Percentiles rank a stretch among this genome's conserved stretches.
Conservation (phyloP, 2,329 filamentous ascomycete species). For the Bipolaris victoriae region DNA sequence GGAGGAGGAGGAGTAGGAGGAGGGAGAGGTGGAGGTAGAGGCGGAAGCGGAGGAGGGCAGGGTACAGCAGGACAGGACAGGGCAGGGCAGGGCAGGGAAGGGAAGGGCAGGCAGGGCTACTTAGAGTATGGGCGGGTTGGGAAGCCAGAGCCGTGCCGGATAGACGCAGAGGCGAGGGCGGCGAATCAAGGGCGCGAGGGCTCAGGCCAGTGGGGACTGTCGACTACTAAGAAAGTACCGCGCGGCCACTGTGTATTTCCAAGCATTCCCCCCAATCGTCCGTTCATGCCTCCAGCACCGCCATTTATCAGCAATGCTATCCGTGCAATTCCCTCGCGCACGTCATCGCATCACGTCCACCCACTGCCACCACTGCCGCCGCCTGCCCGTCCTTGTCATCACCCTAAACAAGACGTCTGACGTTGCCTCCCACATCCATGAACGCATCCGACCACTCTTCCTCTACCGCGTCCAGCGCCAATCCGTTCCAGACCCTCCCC, state of each 20-base stretch:
- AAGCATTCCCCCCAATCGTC: not conserved
- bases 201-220: conserved; percentile 22
- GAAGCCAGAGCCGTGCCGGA: conserved; percentile 27
- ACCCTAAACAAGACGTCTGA: not conserved
- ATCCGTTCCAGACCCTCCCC: conserved; percentile 9
- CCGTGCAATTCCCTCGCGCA: conserved; percentile 11
- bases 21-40: conserved; percentile 6
- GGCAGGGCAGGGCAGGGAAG: conserved; percentile 5
- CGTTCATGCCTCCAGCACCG: conserved; percentile 4
- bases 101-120: conserved; percentile 6
- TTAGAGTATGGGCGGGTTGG: conserved; percentile 16
- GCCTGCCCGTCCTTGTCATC: not conserved
- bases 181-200: conserved; percentile 32
- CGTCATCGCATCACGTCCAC: conserved; percentile 21
- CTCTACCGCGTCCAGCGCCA: not conserved
- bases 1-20: not conserved
- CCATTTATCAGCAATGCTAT: conserved; percentile 40
- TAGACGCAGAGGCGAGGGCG: conserved; percentile 23
- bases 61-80: conserved; percentile 1
- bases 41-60: not conserved
- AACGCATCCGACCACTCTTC: conserved; percentile 4
- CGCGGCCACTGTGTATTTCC: not conserved
- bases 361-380: not conserved
- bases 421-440: not conserved
- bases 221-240: not conserved